Conservation (phyloP, 2,329 filamentous ascomycete species). For the Colletotrichum somersetense region DNA sequence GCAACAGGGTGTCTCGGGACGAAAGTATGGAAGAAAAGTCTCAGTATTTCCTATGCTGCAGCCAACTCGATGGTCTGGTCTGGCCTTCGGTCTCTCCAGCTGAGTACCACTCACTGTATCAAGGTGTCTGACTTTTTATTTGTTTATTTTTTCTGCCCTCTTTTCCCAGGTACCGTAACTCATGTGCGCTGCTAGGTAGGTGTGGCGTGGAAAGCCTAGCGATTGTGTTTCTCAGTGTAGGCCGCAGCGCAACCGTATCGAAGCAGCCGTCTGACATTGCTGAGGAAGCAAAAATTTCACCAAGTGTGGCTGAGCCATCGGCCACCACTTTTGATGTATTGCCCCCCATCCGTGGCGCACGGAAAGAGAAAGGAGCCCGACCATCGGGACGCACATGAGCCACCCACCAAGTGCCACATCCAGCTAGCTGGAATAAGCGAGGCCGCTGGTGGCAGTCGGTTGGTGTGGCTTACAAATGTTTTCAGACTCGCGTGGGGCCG, state of each 20-base stretch:
- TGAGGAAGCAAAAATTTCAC: not conserved
- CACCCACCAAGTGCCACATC: not conserved
- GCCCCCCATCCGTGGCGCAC: no score
- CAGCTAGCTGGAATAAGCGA: not conserved
- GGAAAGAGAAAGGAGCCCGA: not conserved
- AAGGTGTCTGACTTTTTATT: not conserved
- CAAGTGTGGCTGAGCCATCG: constrained; percentile 1
- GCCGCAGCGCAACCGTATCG: no score
- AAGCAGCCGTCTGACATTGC: no score
- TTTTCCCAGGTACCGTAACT: no score
- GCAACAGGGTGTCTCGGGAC: not conserved
- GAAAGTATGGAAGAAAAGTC: not conserved
- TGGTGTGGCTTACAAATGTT: constrained; percentile 12
- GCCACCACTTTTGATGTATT: no score
- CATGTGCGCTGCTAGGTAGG: no score
- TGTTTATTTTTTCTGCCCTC: not conserved
- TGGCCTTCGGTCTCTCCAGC: constrained; percentile 21
- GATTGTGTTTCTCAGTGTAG: not conserved
- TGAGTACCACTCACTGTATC: not conserved
- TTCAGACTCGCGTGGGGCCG: constrained; percentile 4
- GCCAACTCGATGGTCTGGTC: constrained; percentile 18
- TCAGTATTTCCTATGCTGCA: constrained; percentile 24
- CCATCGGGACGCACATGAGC: not conserved
- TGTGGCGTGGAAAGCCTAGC: no score
- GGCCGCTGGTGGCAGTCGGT: not conserved